phyloP scores from a whole-genome alignment of 2,329 filamentous ascomycete species.

The Cephalotrichum gorgonifer region DNA sequence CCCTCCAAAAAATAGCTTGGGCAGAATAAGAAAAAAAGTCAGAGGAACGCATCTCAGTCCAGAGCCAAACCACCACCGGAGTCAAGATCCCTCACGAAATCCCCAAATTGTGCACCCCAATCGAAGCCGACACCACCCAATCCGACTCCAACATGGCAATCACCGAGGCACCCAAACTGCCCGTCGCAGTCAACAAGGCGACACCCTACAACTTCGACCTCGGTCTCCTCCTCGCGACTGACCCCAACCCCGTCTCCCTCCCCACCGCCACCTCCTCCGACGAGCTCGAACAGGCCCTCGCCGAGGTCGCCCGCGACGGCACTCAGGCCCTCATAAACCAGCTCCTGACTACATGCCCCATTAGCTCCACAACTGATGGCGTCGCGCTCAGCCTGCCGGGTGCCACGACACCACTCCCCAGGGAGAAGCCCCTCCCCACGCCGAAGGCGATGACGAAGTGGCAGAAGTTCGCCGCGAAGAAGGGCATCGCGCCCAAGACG shows the following conservation, averaged over 20 bases:
- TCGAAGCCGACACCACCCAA: not conserved
- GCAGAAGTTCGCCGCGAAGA: slow-evolving; percentile 93
- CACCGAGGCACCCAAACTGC: slow-evolving; percentile 35
- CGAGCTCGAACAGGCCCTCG: slow-evolving; percentile 56
- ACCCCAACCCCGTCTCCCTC: slow-evolving; percentile 70
- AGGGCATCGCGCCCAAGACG: slow-evolving; percentile 87
- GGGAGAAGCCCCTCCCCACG: slow-evolving; percentile 83
- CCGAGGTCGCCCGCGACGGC: slow-evolving; percentile 71
- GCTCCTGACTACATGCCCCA: slow-evolving; percentile 77
- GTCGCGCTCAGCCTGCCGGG: slow-evolving; percentile 72
- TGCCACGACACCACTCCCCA: slow-evolving; percentile 61
- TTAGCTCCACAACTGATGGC: slow-evolving; percentile 57
- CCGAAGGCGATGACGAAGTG: slow-evolving; percentile 82
- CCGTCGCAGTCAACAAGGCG: slow-evolving; percentile 64
- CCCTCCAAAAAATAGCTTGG: not conserved
- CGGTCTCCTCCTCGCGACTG: slow-evolving; percentile 73
- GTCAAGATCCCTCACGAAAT: not conserved
- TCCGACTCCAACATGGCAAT: slow-evolving; percentile 19
- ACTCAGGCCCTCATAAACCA: slow-evolving; percentile 91
- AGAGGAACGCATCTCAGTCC: slow-evolving; percentile 2
- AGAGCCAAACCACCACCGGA: not conserved
- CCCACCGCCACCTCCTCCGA: slow-evolving; percentile 17
- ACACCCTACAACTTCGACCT: slow-evolving; percentile 91
- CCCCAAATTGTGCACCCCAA: not conserved
- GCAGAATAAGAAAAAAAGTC: slow-evolving; percentile 12